Percentiles rank a stretch among this genome's conserved stretches.
Evolutionary conservation across 108 stramenopile species (phyloP).

Genomic region (Pseudonitzschia pungens): DNA sequence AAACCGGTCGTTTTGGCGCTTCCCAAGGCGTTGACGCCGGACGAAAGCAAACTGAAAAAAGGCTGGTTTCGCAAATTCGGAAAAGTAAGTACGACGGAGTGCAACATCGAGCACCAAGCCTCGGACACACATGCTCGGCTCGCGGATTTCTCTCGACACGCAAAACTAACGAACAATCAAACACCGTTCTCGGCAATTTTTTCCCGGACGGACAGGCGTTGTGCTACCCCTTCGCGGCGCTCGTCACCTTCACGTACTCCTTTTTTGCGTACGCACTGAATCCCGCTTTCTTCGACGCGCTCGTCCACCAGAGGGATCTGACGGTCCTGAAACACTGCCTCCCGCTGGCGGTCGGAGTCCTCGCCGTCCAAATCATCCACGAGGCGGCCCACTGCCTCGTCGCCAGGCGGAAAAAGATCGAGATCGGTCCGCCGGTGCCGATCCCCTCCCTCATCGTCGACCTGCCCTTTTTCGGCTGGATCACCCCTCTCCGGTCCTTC

Average conservation of each 20-base stretch:
- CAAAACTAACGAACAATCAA: background rate
- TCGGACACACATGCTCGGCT: too few relatives aligned
- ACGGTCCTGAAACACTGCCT: conserved; percentile 41
- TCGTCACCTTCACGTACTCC: conserved; percentile 59
- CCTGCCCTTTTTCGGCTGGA: conserved; percentile 49
- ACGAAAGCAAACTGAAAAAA: conserved; percentile 46
- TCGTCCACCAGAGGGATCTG: conserved; percentile 56
- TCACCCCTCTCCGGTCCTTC: conserved; percentile 73
- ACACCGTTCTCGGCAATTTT: too few relatives aligned
- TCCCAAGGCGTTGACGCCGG: conserved; percentile 49
- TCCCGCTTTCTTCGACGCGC: conserved; percentile 60
- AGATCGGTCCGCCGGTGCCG: conserved; percentile 63
- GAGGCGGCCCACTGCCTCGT: conserved; percentile 62
- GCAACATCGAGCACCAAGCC: too few relatives aligned
- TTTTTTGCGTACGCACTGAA: conserved; percentile 63
- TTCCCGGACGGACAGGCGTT: too few relatives aligned
- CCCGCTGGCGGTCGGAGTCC: conserved; percentile 60
- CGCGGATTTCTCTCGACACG: too few relatives aligned
- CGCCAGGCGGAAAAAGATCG: conserved; percentile 49
- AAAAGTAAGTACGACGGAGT: conserved; percentile 24
- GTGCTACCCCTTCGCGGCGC: conserved; percentile 41
- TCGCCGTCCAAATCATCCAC: conserved; percentile 54
- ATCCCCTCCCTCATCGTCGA: conserved; percentile 57
- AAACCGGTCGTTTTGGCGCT: conserved; percentile 66
- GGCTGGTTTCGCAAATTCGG: conserved; percentile 20